These are phyloP conservation scores for Helianthus tuberosus DNA, from an alignment of 129 eudicot species.

Conservation along the genomic window DNA sequence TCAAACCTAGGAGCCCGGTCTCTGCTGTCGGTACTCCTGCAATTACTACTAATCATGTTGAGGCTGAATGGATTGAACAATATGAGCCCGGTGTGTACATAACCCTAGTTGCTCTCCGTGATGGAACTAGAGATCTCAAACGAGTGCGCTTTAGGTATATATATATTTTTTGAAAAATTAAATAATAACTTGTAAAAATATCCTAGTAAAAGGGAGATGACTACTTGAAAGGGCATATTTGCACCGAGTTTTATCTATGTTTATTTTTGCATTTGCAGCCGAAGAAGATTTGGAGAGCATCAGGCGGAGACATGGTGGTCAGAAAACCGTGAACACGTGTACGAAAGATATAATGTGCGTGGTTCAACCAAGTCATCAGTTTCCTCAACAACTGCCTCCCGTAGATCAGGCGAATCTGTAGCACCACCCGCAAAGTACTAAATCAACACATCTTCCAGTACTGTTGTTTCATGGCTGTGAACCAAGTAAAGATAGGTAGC, in stretches of 20 bases:
- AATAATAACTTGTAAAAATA: neutral
- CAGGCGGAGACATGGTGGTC: constrained; percentile 99
- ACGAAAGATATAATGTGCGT: constrained; percentile 83
- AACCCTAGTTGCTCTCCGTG: constrained; percentile 83
- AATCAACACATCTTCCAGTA: neutral
- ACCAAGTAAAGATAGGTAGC: neutral
- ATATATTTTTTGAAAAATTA: neutral
- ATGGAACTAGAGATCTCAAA: constrained; percentile 97
- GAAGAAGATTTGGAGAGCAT: constrained; percentile 95
- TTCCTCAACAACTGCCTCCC: constrained; percentile 40
- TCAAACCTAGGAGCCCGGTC: constrained; percentile 40
- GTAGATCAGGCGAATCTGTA: constrained; percentile 51
- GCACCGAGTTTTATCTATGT: neutral
- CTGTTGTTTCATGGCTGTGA: neutral
- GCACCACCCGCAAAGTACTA: neutral
- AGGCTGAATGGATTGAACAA: constrained; percentile 97
- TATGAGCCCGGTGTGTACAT: constrained; percentile 97
- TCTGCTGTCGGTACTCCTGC: constrained; percentile 21
- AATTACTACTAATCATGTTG: constrained; percentile 44
- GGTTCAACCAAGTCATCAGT: constrained; percentile 75
- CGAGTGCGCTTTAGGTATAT: constrained; percentile 96
- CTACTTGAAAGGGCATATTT: neutral
- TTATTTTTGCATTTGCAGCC: constrained; percentile 48
- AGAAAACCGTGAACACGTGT: constrained; percentile 90
- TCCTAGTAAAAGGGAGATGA: no score